Evolutionary conservation across 2,329 filamentous ascomycete species (phyloP), one percentile per base, ranked within the genome.

Genomic region (Stylonectria norvegica): DNA sequence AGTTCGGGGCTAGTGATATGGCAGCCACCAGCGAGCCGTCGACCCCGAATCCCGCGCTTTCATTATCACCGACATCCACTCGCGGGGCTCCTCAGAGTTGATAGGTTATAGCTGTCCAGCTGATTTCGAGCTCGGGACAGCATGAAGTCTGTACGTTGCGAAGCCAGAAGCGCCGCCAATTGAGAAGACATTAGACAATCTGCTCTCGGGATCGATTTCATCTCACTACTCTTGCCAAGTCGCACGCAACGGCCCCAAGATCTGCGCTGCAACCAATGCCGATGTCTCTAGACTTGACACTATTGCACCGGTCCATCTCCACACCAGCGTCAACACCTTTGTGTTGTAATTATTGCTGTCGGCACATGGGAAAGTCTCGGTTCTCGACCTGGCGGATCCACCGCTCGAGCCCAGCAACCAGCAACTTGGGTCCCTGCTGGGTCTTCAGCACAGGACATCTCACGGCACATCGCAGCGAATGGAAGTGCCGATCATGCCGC

Each of bases 321-420:
- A n/a, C 16, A 8, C 15, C 15, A 18, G 7, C 11, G 15, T 8
- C 16, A 19, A n/a, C 15, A 19, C 15, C 16, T 32, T 17, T 8
- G 5, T 8, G n/a, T 32, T 18, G 12, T 18, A 32, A 16, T 6
- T 18, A 32, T 32, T 32, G n/a, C 15, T 12, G 20, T 31, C 18
- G 34, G 31, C 28, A 18, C 42, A 29, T 27, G 12, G 14, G 28
- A 9, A 30, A 22, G 18, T 29, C 23, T 12, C 25, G n/a, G 27
- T 20, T 20, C 23, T 22, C 23, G 9, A 33, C 8, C 16, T 30
- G 14, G n/a, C 19, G 20, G 16, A 23, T 35, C 43, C 40, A 40
- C 40, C 35, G 29, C 33, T 29, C 23, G 34, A 46, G n/a, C 33
- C 32, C 43, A 18, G 19, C 30, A 39, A 39, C 43, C 43, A 39